Evolutionary conservation across 2,329 filamentous ascomycete genomes (phyloP).

Genomic region (Ceratocystis colombiana): DNA sequence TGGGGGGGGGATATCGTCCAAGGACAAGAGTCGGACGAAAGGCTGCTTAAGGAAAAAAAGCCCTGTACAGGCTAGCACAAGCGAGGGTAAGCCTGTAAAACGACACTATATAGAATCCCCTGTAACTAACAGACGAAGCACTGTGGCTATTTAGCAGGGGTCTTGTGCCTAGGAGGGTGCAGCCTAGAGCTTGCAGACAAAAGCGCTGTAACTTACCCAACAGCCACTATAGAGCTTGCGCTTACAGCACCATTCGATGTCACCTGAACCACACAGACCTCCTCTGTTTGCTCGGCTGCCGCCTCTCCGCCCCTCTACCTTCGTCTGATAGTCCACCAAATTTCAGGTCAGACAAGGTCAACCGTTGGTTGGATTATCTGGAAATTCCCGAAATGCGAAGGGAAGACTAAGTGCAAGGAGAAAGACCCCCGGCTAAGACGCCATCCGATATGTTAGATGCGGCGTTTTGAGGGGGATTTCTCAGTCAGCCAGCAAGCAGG

Average conservation of each 20-base stretch:
- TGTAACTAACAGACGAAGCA: constrained; percentile 5
- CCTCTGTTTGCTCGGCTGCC: background rate
- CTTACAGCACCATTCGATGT: background rate
- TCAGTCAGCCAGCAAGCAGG: no score
- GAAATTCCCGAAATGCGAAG: constrained; percentile 8
- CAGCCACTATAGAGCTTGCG: background rate
- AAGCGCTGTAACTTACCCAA: background rate
- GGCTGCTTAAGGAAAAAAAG: background rate
- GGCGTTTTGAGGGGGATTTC: constrained; percentile 11
- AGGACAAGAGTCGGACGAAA: background rate
- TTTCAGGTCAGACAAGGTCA: background rate
- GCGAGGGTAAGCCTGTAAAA: no score
- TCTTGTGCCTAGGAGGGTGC: background rate
- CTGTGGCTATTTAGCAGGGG: background rate
- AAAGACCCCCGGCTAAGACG: constrained; percentile 7
- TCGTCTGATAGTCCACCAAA: constrained; percentile 8
- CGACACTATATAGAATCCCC: background rate
- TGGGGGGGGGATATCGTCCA: background rate
- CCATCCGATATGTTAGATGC: constrained; percentile 12
- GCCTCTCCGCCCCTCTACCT: background rate
- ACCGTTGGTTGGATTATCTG: background rate
- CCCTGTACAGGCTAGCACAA: background rate
- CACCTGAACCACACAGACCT: background rate
- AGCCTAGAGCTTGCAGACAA: background rate
- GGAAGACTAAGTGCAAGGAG: constrained; percentile 2